Conservation (phyloP, 495 filamentous ascomycete genomes). For the Aspergillus conjunctus region DNA sequence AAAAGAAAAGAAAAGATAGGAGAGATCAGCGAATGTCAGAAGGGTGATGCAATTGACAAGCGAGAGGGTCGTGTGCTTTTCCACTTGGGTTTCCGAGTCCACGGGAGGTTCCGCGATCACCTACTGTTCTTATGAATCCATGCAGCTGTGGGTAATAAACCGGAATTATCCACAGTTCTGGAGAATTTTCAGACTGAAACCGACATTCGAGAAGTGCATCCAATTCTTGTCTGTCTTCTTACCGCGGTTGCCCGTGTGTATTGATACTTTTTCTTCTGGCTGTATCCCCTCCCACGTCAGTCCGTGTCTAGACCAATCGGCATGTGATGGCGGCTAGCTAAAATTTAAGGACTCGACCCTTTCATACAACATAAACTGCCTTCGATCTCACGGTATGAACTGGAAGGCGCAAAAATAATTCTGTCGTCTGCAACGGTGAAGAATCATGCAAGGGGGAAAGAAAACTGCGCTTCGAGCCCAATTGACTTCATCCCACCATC, state of each 20-base stretch:
- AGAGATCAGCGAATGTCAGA: conserved; percentile 22
- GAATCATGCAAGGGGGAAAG: conserved; percentile 2
- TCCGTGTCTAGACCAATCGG: conserved; percentile 14
- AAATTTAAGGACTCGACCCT: conserved; percentile 2
- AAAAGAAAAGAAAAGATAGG: conserved; percentile 29
- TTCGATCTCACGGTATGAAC: background rate
- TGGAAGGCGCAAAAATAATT: background rate
- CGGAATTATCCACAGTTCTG: background rate
- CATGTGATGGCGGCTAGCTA: conserved; percentile 15
- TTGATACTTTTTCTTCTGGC: background rate
- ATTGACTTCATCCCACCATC: background rate
- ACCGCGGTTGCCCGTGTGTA: conserved; percentile 1
- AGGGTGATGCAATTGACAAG: conserved; percentile 43
- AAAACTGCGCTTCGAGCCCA: background rate
- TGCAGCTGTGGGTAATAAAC: background rate
- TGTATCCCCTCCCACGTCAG: conserved; percentile 13
- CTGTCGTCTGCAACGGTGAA: background rate
- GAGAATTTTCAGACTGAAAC: background rate
- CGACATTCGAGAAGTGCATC: background rate
- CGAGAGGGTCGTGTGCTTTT: conserved; percentile 31
- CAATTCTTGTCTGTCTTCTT: background rate
- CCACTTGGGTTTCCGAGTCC: conserved; percentile 15
- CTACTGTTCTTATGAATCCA: background rate
- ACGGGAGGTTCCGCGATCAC: conserved; percentile 15
- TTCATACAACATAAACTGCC: background rate